A percentile compares a stretch with the other conserved stretches of the same genome.
These are phyloP conservation scores for Eleusine coracana DNA, from an alignment of 176 grass and related monocot genomes.

Conservation along the genomic window DNA sequence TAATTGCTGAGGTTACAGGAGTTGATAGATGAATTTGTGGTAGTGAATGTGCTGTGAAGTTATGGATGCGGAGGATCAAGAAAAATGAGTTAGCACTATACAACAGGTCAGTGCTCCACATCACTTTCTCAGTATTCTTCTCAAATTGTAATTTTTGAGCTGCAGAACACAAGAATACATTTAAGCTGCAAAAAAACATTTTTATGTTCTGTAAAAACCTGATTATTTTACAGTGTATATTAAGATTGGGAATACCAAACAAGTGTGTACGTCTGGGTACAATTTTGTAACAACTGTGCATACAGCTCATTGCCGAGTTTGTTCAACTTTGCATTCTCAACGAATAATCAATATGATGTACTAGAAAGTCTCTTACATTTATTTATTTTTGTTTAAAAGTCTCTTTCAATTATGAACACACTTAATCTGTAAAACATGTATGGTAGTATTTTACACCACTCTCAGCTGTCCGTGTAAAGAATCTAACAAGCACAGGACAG, in stretches of 20 bases:
- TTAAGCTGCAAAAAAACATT: neutral
- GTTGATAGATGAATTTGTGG: neutral
- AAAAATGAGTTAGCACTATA: neutral
- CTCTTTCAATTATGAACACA: neutral
- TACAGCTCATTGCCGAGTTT: neutral
- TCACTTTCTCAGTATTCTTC: constrained; percentile 25
- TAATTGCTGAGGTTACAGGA: neutral
- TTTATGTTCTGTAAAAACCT: neutral
- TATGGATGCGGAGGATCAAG: neutral
- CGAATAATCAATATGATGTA: neutral
- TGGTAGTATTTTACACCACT: constrained; percentile 40
- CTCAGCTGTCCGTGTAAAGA: neutral
- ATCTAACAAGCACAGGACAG: neutral
- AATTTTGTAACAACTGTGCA: neutral
- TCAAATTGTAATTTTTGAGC: neutral
- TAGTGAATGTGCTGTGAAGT: neutral
- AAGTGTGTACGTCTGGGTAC: neutral
- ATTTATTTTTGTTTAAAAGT: neutral
- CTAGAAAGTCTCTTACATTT: neutral
- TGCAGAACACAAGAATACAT: constrained; percentile 1
- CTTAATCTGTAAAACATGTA: neutral
- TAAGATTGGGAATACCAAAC: neutral
- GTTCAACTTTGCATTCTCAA: constrained; percentile 14
- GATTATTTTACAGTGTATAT: neutral
- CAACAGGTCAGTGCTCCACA: constrained; percentile 10